Base-by-base conservation (phyloP, 192 early-diverging fungal species). In the Diversispora eburnea region DNA sequence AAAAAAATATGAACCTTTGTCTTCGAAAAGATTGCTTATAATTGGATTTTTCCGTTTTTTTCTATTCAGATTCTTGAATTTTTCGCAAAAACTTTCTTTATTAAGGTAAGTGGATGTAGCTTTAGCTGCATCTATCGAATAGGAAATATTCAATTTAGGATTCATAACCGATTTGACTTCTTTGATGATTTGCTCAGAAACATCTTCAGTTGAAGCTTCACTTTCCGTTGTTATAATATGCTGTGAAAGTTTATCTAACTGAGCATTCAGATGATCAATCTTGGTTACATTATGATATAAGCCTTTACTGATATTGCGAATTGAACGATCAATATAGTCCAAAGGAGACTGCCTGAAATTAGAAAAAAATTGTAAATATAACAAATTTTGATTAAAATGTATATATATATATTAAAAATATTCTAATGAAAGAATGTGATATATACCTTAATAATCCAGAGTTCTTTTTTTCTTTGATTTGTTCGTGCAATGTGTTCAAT, bases 381-480 rank as follows among this genome's bases (percentile, higher is more conserved):
- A 20, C 41, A 48, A 47, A 25, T 22, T 47, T 48, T 8, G 22
- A 0, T 22, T 8, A 19, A 48, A 49, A 13, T n/a, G n/a, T n/a
- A n/a, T n/a, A n/a, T n/a, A 42, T 20, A 64, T 3, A 46, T 42
- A 66, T 65, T 15, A 45, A 22, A 12, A 22, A 12, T 66, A 25
- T 25, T 66, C 12, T n/a, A 62, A 62, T 22, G n/a, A 3, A 17
- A 62, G 13, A 3, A 43, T n/a, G 10, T 15, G 3, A 62, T 42
- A 48, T 19, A 64, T 22, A 64, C 72, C 46, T 47, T 55, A 51
- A 3, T 54, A 43, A 45, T 43, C 43, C 64, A 20, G 51, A 64
- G 17, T n/a, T 9, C 20, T 73, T 73, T 51, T 64, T 48, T 22
- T 73, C 60, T 54, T 62, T 8, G 43, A 73, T 73, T 64, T 61